Evolutionary conservation across 2,329 filamentous ascomycete genomes (phyloP), one percentile per base, ranked within the genome.

Genomic region (Phaeophleospora eucalypticola): DNA sequence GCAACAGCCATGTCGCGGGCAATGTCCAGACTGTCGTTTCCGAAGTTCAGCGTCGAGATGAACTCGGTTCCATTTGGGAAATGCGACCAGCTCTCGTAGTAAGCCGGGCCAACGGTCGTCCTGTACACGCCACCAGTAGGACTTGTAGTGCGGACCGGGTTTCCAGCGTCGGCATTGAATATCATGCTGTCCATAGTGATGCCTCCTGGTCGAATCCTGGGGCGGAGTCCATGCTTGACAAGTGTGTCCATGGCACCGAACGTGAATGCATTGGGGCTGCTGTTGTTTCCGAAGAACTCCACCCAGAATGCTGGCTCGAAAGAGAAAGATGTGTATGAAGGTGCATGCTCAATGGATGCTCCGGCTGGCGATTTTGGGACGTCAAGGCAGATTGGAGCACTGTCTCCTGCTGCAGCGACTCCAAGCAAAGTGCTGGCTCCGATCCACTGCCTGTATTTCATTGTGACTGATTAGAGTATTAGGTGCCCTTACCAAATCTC

Each of bases 101-200:
- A 63, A 4, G 48, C 56, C 1, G 61, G 59, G 4, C 61, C 61
- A 3, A 63, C 54, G 4, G 58, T 61, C 2, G 59, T 63, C 4
- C 59, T 51, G 20, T 62, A 64, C 4, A 64, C 55, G 20, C 61
- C 60, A 4, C 61, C 61, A 1, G 47, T 45, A 4, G 46, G 27
- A 39, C 57, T 60, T 2, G 57, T 61, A 2, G 55, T 60, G 7
- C 61, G 51, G 2, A 56, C 52, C 2, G 56, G 55, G 29, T 60
- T 43, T 7, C 54, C 52, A n/a, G 57, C 61, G 2, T 46, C 29
- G 10, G 48, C 29, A 16, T 60, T 42, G 33, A 62, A 64, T 17
- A 63, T 59, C 60, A 64, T 59, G 18, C 48, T 55, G 41, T 63
- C 61, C 61, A 63, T 63, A 0, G 60, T 64, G 34, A 62, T 62